Evolutionary conservation across 768 basidiomycete species (phyloP).

Genomic region (Suillus lakei): DNA sequence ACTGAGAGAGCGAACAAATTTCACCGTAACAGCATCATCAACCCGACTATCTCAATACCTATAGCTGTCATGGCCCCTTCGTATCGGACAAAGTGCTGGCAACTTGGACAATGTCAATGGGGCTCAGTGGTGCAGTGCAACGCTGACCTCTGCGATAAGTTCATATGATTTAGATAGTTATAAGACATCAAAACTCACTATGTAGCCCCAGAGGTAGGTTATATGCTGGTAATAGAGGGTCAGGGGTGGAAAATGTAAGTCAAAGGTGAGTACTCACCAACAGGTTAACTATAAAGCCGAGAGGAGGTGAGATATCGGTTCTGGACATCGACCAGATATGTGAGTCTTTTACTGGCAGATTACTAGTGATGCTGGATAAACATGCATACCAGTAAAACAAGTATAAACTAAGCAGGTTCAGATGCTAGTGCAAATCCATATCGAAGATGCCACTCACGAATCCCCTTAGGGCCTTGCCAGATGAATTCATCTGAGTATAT

Average conservation of each 20-base stretch:
- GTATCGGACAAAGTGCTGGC: conserved; percentile 52
- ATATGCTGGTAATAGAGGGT: conserved; percentile 18
- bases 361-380: neutral
- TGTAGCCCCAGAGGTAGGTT: conserved; percentile 18
- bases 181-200: neutral
- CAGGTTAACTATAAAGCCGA: conserved; percentile 66
- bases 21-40: conserved; percentile 52
- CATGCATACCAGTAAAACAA: conserved; percentile 39
- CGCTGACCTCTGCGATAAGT: neutral
- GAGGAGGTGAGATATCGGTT: conserved; percentile 70
- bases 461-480: conserved; percentile 35
- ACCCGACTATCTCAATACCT: conserved; percentile 42
- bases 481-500: conserved; percentile 33
- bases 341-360: neutral
- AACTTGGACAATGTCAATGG: conserved; percentile 32
- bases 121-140: neutral
- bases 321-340: conserved; percentile 32
- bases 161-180: neutral
- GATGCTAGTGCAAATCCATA: conserved; percentile 45
- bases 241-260: neutral
- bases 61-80: conserved; percentile 53
- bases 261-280: conserved; percentile 26
- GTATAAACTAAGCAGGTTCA: conserved; percentile 29
- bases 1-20: conserved; percentile 4
- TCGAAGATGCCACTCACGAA: conserved; percentile 33